These are phyloP conservation scores for Agaricus blazei DNA, from an alignment of 768 basidiomycete species.

Conservation along the genomic window DNA sequence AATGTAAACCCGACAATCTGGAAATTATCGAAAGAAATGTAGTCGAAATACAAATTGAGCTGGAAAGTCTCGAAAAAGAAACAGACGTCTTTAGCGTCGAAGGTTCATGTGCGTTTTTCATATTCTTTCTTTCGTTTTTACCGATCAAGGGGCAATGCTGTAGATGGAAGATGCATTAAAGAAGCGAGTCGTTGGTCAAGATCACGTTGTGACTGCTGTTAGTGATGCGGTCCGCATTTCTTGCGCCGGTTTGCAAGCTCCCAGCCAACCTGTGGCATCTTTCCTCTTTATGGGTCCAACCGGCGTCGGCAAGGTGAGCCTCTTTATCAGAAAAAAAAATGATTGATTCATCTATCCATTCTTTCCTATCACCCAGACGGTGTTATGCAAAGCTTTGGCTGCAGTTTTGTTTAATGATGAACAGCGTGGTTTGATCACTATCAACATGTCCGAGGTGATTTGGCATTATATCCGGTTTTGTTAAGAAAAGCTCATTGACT, in stretches of 20 bases:
- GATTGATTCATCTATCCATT: too few species aligned
- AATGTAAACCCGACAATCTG: slow-evolving; percentile 81
- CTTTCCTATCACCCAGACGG: slow-evolving; percentile 47
- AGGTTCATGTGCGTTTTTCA: slow-evolving; percentile 61
- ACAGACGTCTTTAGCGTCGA: slow-evolving; percentile 79
- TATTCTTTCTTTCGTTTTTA: too few species aligned
- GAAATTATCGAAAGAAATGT: slow-evolving; percentile 81
- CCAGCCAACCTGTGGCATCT: slow-evolving; percentile 85
- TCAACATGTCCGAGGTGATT: slow-evolving; percentile 85
- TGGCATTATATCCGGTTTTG: not conserved
- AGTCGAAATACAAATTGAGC: slow-evolving; percentile 83
- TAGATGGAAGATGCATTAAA: slow-evolving; percentile 85
- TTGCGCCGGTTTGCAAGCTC: slow-evolving; percentile 84
- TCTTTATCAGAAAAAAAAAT: not conserved
- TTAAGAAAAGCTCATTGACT: slow-evolving; percentile 5
- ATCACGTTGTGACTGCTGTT: slow-evolving; percentile 80
- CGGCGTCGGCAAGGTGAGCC: slow-evolving; percentile 72
- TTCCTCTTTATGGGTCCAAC: slow-evolving; percentile 91
- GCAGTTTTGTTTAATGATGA: slow-evolving; percentile 89
- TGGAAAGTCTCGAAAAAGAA: slow-evolving; percentile 87
- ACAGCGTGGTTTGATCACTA: slow-evolving; percentile 82
- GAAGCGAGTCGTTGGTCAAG: slow-evolving; percentile 83
- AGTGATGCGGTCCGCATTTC: slow-evolving; percentile 92
- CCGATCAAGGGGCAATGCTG: not conserved
- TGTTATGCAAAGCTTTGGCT: slow-evolving; percentile 84